Percentiles rank a stretch among this genome's conserved stretches.
These are phyloP conservation scores for Trichoderma koningii DNA, from an alignment of 2,329 filamentous ascomycete genomes.

Conservation along the genomic window DNA sequence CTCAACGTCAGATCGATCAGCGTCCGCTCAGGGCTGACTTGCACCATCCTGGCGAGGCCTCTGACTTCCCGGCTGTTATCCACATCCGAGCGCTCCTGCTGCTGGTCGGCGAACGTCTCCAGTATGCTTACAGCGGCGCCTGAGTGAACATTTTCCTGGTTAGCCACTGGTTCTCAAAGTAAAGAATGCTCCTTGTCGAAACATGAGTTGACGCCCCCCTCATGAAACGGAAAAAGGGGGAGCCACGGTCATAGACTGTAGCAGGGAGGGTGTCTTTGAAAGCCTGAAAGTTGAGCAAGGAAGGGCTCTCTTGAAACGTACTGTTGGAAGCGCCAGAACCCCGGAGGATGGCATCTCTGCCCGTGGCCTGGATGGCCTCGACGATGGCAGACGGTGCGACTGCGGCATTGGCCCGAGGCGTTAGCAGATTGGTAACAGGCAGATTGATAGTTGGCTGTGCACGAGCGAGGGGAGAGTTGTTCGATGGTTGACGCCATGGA, in stretches of 20 bases:
- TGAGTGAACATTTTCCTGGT: constrained; percentile 35
- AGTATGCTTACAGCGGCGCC: constrained; percentile 92
- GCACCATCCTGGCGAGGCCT: constrained; percentile 90
- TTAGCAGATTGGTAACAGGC: constrained; percentile 11
- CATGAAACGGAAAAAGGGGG: background rate
- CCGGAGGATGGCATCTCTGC: constrained; percentile 89
- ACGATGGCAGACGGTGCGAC: constrained; percentile 89
- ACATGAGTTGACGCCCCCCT: background rate
- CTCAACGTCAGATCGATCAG: constrained; percentile 85
- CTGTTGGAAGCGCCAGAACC: constrained; percentile 85
- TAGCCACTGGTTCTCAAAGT: constrained; percentile 16
- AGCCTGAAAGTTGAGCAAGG: background rate
- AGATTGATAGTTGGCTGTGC: background rate
- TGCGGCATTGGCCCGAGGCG: constrained; percentile 34
- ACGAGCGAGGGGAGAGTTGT: background rate
- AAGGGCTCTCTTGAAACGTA: constrained; percentile 41
- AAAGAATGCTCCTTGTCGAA: constrained; percentile 9
- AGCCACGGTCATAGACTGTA: background rate
- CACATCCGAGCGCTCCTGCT: constrained; percentile 46
- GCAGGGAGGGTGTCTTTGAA: background rate
- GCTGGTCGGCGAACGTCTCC: constrained; percentile 72
- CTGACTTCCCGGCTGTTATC: constrained; percentile 63
- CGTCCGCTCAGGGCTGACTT: constrained; percentile 76
- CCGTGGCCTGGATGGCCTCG: constrained; percentile 82
- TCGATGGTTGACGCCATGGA: constrained; percentile 20